These are phyloP conservation scores for Salicornia ramosissima DNA, from an alignment of 148 eudicot genomes.

Conservation along the genomic window DNA sequence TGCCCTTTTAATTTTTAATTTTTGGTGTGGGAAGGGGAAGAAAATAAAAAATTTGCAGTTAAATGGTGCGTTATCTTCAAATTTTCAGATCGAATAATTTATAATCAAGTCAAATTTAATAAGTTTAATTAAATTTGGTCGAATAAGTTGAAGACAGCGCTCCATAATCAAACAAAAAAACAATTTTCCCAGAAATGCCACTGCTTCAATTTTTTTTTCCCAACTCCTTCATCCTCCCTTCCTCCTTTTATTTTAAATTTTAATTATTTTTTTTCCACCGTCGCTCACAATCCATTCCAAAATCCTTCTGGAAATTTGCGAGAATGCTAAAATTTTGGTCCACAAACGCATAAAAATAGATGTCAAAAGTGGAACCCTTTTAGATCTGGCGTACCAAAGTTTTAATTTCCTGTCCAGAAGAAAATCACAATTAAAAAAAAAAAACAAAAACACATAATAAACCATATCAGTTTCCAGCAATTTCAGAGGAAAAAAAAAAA, in stretches of 20 bases:
- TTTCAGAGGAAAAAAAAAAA: too few species aligned
- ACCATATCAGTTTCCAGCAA: constrained; percentile 53
- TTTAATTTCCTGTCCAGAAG: constrained; percentile 53
- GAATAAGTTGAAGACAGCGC: too few species aligned
- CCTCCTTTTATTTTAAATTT: neutral
- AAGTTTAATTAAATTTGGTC: too few species aligned
- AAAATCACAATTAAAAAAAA: constrained; percentile 30
- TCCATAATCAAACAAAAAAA: too few species aligned
- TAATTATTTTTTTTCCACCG: neutral
- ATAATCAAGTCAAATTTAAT: too few species aligned
- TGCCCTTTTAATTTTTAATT: neutral
- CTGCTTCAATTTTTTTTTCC: neutral
- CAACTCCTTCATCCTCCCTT: too few species aligned
- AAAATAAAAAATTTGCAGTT: too few species aligned
- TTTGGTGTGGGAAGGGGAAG: neutral
- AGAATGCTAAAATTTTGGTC: constrained; percentile 15
- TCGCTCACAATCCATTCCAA: neutral
- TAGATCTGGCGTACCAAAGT: constrained; percentile 57
- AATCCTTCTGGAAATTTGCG: constrained; percentile 9
- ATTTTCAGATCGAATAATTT: too few species aligned
- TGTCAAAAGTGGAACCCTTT: constrained; percentile 33
- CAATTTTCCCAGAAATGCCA: neutral
- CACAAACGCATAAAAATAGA: too few species aligned
- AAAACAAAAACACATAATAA: constrained; percentile 32
- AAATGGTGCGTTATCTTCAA: too few species aligned